Conservation (phyloP, 2,329 filamentous ascomycete species). For the Ceratocystis harringtonii region DNA sequence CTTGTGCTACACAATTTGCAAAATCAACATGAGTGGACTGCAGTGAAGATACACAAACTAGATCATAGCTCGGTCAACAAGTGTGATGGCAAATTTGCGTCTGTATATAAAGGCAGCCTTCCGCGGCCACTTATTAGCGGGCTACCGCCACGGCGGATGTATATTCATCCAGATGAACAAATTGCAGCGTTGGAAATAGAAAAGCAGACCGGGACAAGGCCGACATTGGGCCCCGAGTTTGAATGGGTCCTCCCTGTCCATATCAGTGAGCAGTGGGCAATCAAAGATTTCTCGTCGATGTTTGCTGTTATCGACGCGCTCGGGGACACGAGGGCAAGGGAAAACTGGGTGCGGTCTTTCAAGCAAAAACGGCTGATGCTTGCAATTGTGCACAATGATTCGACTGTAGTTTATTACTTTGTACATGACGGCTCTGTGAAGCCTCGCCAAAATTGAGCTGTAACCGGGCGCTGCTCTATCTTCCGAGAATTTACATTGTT, state of each 20-base stretch:
- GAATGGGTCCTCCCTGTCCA: constrained; percentile 70
- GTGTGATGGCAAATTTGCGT: constrained; percentile 6
- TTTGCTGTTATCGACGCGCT: constrained; percentile 46
- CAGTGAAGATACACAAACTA: constrained; percentile 38
- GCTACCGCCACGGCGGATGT: constrained; percentile 56
- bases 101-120: constrained; percentile 1
- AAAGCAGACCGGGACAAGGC: constrained; percentile 31
- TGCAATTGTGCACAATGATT: constrained; percentile 62
- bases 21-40: constrained; percentile 61
- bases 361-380: constrained; percentile 56
- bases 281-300: constrained; percentile 49
- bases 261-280: constrained; percentile 55
- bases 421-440: constrained; percentile 80
- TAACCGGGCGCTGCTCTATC: not conserved
- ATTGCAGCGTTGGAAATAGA: constrained; percentile 53
- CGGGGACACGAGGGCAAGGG: constrained; percentile 19
- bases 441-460: constrained; percentile 57
- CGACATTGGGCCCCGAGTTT: constrained; percentile 38
- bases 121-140: constrained; percentile 52
- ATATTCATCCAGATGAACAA: constrained; percentile 72
- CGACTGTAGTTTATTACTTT: constrained; percentile 71
- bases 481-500: not conserved
- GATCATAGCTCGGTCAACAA: constrained; percentile 17
- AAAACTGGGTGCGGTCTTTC: constrained; percentile 30
- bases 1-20: constrained; percentile 55